Conservation (phyloP, 805 yeast genomes). For the Pichia ethanolica region DNA sequence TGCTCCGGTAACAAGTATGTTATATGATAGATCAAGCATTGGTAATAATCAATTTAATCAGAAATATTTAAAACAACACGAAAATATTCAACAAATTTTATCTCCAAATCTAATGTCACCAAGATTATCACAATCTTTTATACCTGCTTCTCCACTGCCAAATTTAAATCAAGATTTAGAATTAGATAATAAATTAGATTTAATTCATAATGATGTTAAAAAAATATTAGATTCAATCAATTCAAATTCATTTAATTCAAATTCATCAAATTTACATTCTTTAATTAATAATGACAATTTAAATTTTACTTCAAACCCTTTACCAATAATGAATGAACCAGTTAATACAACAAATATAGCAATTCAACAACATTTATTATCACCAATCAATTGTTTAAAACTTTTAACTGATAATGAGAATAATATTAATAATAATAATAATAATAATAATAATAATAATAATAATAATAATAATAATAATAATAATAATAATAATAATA, state of each 20-base stretch:
- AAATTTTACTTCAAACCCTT: neutral
- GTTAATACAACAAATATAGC: conserved; percentile 5
- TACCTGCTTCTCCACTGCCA: neutral
- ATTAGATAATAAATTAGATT: neutral
- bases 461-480: neutral
- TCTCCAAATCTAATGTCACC: neutral
- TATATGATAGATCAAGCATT: neutral
- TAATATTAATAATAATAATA: neutral
- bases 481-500: too few relatives aligned
- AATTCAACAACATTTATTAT: conserved; percentile 1
- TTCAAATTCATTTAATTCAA: neutral
- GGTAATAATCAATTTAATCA: neutral
- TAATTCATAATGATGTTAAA: neutral
- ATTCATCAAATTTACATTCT: neutral
- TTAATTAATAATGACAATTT: too few relatives aligned
- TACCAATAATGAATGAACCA: conserved; percentile 2
- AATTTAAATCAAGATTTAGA: neutral
- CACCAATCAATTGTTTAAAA: conserved; percentile 5
- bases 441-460: neutral
- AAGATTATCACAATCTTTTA: conserved; percentile 1
- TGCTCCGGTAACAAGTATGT: neutral
- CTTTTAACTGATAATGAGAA: neutral
- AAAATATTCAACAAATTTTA: neutral
- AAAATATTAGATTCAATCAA: neutral
- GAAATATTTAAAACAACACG: neutral